phyloP scores from a whole-genome alignment of 352 stramenopile genomes.

The Pseudoperonospora humuli region DNA sequence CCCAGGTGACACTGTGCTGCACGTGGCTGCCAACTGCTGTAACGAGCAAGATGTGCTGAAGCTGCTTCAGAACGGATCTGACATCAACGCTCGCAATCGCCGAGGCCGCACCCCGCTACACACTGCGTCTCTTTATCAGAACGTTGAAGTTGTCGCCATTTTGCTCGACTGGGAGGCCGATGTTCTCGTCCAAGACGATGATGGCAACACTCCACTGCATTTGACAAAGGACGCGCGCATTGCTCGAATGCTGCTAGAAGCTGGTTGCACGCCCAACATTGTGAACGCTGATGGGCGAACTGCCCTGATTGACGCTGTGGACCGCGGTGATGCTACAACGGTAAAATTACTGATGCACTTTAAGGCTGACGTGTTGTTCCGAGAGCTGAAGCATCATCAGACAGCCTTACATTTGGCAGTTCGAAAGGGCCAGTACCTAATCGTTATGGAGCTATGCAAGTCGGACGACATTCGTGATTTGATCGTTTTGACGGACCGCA shows the following conservation, averaged over 20 bases:
- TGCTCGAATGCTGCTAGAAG: conserved; percentile 71
- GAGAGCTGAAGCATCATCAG: conserved; percentile 81
- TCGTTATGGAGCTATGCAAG: conserved; percentile 84
- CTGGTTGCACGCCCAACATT: conserved; percentile 77
- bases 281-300: conserved; percentile 75
- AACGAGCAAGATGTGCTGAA: conserved; percentile 82
- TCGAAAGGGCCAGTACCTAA: conserved; percentile 77
- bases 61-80: conserved; percentile 79
- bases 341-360: conserved; percentile 76
- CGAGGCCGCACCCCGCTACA: conserved; percentile 72
- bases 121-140: conserved; percentile 74
- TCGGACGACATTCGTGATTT: conserved; percentile 51
- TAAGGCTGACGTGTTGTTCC: conserved; percentile 80
- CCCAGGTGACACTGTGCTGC: conserved; percentile 78
- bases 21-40: conserved; percentile 81
- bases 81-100: conserved; percentile 79
- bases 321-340: conserved; percentile 60
- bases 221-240: conserved; percentile 73
- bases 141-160: conserved; percentile 75
- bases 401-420: conserved; percentile 76
- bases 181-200: conserved; percentile 65
- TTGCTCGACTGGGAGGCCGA: conserved; percentile 78
- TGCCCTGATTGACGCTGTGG: conserved; percentile 70
- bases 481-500: conserved; percentile 68
- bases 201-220: conserved; percentile 81